Evolutionary conservation across 768 basidiomycete genomes (phyloP).

Genomic region (Pisolithus orientalis): DNA sequence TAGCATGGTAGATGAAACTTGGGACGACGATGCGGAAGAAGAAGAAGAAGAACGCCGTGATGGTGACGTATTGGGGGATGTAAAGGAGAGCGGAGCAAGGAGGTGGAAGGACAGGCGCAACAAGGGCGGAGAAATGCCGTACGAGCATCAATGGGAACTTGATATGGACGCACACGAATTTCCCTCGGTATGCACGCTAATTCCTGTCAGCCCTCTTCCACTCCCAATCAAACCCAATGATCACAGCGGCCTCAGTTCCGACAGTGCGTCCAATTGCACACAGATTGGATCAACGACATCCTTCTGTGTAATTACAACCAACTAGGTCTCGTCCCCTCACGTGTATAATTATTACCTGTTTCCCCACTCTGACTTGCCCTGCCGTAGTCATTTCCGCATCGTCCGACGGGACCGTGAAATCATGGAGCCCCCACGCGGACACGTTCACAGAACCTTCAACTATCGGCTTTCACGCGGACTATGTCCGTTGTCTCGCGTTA

Average conservation of each 20-base stretch:
- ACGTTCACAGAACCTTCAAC: slow-evolving; percentile 53
- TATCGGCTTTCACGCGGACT: slow-evolving; percentile 77
- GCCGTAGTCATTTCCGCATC: slow-evolving; percentile 80
- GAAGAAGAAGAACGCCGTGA: slow-evolving; percentile 68
- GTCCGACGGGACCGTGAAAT: slow-evolving; percentile 90
- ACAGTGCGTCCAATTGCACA: slow-evolving; percentile 84
- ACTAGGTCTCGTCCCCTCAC: slow-evolving; percentile 47
- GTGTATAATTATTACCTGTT: background rate
- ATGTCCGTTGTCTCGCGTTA: slow-evolving; percentile 73
- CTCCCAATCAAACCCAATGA: slow-evolving; percentile 5
- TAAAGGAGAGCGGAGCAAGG: slow-evolving; percentile 34
- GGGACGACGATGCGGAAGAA: slow-evolving; percentile 56
- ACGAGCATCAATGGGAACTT: slow-evolving; percentile 77
- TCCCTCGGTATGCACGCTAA: slow-evolving; percentile 42
- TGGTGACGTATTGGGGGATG: slow-evolving; percentile 75
- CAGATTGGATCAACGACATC: slow-evolving; percentile 96
- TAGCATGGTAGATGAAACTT: slow-evolving; percentile 70
- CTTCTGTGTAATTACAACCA: slow-evolving; percentile 88
- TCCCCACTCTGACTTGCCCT: slow-evolving; percentile 4
- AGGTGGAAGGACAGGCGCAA: slow-evolving; percentile 26
- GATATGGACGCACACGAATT: slow-evolving; percentile 49
- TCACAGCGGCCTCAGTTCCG: slow-evolving; percentile 60
- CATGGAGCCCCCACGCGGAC: slow-evolving; percentile 82
- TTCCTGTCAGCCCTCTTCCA: background rate
- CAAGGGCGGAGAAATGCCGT: slow-evolving; percentile 36